Percentiles rank a stretch among this genome's conserved stretches.
phyloP scores from a whole-genome alignment of 257 asterid genomes.

The Anisodus acutangulus region DNA sequence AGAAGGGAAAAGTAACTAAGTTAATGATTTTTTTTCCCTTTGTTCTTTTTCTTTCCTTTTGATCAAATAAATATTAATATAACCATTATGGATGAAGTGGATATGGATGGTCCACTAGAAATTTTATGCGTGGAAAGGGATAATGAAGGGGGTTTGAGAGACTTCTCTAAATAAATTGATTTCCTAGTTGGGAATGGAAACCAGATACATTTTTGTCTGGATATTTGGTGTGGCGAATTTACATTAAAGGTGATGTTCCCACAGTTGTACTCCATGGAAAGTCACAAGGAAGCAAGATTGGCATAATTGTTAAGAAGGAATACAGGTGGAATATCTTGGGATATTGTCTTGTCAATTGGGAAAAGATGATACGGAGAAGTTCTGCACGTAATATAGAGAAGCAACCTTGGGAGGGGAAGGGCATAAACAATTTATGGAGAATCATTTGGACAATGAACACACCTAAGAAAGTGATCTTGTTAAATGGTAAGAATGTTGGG shows the following conservation, averaged over 20 bases:
- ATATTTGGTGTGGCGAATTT: slow-evolving; percentile 4
- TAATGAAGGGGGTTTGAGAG: slow-evolving; percentile 5
- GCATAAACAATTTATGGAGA: not conserved
- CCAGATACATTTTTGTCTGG: not conserved
- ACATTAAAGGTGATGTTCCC: not conserved
- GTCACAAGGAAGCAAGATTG: not conserved
- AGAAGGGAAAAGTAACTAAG: slow-evolving; percentile 6
- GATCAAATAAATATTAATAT: not conserved
- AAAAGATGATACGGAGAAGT: not conserved
- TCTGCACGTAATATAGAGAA: not conserved
- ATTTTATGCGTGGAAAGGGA: slow-evolving; percentile 5
- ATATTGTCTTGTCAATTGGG: not conserved
- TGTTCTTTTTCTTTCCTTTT: not conserved
- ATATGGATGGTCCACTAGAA: not conserved
- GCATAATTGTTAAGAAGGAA: not conserved
- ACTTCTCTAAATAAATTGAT: not conserved
- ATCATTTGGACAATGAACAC: not conserved
- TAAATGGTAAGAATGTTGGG: not conserved
- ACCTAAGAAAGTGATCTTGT: not conserved
- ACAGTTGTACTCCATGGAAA: not conserved
- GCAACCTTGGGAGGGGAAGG: not conserved
- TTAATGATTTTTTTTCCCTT: not conserved
- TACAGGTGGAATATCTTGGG: not conserved
- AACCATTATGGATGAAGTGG: not conserved
- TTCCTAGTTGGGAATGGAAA: slow-evolving; percentile 15